phyloP scores from a whole-genome alignment of 495 filamentous ascomycete genomes.

The Parmelia sp. region DNA sequence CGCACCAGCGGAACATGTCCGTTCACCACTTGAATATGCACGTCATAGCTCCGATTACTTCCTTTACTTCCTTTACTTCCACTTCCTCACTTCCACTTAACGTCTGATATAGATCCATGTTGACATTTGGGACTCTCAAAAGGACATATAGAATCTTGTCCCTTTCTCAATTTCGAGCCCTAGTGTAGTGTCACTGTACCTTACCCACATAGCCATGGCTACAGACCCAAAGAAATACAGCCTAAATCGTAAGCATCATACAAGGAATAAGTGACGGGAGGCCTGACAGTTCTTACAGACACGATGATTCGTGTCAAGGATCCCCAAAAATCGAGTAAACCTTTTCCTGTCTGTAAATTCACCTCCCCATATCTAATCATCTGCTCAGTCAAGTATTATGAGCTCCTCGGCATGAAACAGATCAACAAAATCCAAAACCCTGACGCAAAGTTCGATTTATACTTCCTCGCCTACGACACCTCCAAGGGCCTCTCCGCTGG shows the following conservation, averaged over 20 bases:
- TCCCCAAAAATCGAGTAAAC: constrained; percentile 66
- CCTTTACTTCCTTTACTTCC: background rate
- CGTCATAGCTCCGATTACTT: background rate
- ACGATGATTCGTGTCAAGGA: constrained; percentile 91
- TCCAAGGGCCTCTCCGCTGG: constrained; percentile 54
- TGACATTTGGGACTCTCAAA: background rate
- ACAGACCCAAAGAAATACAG: constrained; percentile 77
- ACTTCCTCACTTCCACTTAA: too few species aligned
- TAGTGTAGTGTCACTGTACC: background rate
- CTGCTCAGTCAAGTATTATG: constrained; percentile 75
- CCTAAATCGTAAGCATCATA: constrained; percentile 60
- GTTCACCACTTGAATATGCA: background rate
- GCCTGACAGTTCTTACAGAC: constrained; percentile 28
- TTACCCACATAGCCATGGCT: constrained; percentile 52
- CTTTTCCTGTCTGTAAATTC: background rate
- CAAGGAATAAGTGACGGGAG: background rate
- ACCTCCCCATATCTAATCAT: constrained; percentile 1
- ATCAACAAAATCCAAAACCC: constrained; percentile 67
- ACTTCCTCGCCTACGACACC: constrained; percentile 72
- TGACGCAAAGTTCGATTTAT: constrained; percentile 84
- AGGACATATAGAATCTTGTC: background rate
- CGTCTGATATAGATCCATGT: too few species aligned
- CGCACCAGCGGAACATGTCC: too few species aligned
- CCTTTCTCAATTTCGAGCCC: background rate
- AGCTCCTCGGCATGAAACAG: constrained; percentile 82